Conservation (phyloP, 2,329 filamentous ascomycete species). For the Colletotrichum sp. region DNA sequence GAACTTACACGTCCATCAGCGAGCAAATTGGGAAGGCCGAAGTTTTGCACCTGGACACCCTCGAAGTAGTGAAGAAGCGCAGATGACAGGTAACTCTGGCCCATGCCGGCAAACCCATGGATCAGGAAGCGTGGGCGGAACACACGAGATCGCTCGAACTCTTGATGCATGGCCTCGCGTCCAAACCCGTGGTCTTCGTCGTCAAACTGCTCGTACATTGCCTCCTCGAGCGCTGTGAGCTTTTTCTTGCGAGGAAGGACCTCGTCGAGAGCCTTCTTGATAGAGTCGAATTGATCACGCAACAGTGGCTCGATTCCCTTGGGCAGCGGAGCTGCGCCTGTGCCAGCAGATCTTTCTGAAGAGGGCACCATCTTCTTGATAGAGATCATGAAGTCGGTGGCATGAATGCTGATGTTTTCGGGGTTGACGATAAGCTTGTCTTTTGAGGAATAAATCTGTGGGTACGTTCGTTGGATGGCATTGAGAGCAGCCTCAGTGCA, state of each 20-base stretch:
- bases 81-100: constrained; percentile 85
- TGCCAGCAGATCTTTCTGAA: constrained; percentile 87
- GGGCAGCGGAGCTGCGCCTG: constrained; percentile 81
- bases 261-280: constrained; percentile 73
- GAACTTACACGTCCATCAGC: constrained; percentile 76
- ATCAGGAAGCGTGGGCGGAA: constrained; percentile 90
- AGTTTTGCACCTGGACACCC: constrained; percentile 91
- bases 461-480: constrained; percentile 92
- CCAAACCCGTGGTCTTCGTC: constrained; percentile 85
- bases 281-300: constrained; percentile 70
- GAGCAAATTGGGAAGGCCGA: constrained; percentile 87
- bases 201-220: constrained; percentile 86
- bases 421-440: constrained; percentile 91
- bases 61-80: constrained; percentile 91
- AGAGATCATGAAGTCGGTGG: constrained; percentile 96
- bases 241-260: constrained; percentile 86
- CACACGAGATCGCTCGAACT: constrained; percentile 86
- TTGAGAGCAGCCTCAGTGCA: constrained; percentile 97
- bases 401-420: constrained; percentile 81
- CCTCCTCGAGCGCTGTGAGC: constrained; percentile 89
- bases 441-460: constrained; percentile 91
- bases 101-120: constrained; percentile 85
- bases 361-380: constrained; percentile 97
- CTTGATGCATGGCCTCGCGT: constrained; percentile 74
- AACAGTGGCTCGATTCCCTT: constrained; percentile 83